Evolutionary conservation across 441 rosid genomes (phyloP), one percentile per base, ranked within the genome.

Genomic region (Biscutella auriculata): DNA sequence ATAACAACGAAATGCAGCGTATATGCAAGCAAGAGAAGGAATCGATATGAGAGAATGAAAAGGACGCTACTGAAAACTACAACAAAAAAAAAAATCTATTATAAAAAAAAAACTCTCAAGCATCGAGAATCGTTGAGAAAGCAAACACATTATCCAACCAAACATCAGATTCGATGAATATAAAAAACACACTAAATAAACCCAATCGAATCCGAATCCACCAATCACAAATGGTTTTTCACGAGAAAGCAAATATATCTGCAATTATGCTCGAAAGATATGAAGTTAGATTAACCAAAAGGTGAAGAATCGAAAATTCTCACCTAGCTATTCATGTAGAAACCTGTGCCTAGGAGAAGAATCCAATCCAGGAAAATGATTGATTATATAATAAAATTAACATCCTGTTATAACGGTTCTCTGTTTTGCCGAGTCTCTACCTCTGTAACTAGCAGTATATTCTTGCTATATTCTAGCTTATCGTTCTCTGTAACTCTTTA

Each of bases 321-420:
- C 56, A 63, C 73, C 73, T 69, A 69, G 45, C 17, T 45, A 51
- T 36, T 56, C 73, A 68, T 62, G 48, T 13, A 43, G 16, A 39
- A 29, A 21, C 7, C 12, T 3, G 41, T 40, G 42, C 6, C 17
- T n/a, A 16, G 28, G 63, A 44, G 52, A 56, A 13, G 65, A 50
- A 56, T 68, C 64, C 60, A 69, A 63, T 57, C 61, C 9, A 25
- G 45, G 3, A 8, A 19, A 48, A 42, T 19, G 30, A 19, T 19
- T 19, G 4, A 60, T 14, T 9, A 5, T 5, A 11, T 37, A n/a
- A 10, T n/a, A n/a, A n/a, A n/a, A n/a, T n/a, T n/a, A n/a, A n/a
- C n/a, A n/a, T n/a, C n/a, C n/a, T n/a, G n/a, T n/a, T n/a, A n/a
- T n/a, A n/a, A n/a, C n/a, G n/a, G n/a, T n/a, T n/a, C n/a, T n/a